Conservation (phyloP, 495 filamentous ascomycete genomes). For the Hamigera avellanea region DNA sequence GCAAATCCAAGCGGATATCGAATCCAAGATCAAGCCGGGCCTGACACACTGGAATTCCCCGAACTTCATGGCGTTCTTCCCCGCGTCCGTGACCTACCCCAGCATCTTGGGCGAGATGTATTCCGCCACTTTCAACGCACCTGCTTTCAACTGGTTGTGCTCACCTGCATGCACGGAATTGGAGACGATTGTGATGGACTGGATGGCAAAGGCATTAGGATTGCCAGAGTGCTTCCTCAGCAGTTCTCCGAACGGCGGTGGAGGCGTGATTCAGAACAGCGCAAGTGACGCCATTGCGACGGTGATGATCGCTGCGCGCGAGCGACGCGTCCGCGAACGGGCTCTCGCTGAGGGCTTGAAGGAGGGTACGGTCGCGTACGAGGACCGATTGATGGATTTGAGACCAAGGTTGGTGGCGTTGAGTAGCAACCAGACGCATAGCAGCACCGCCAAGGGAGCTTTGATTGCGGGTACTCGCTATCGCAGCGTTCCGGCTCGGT, state of each 20-base stretch:
- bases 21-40: constrained; percentile 82
- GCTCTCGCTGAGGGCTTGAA: constrained; percentile 37
- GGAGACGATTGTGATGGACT: constrained; percentile 89
- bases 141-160: constrained; percentile 97
- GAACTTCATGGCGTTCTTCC: constrained; percentile 96
- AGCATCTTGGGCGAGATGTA: constrained; percentile 92
- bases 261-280: constrained; percentile 90
- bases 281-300: constrained; percentile 84
- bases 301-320: constrained; percentile 79
- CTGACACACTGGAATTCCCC: constrained; percentile 95
- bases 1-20: constrained; percentile 75
- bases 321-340: constrained; percentile 53
- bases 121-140: constrained; percentile 73
- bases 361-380: constrained; percentile 30
- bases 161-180: constrained; percentile 91
- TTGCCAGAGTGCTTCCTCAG: constrained; percentile 71
- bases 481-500: constrained; percentile 48
- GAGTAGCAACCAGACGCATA: constrained; percentile 69
- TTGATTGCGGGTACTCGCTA: constrained; percentile 75
- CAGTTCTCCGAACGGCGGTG: constrained; percentile 58
- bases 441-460: constrained; percentile 76
- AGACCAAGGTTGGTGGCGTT: constrained; percentile 69
- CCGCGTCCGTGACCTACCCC: constrained; percentile 71
- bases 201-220: constrained; percentile 64
- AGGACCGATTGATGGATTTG: constrained; percentile 50